A percentile compares a stretch with the other conserved stretches of the same genome.
Evolutionary conservation across 805 yeast genomes (phyloP).

Genomic region (Cyberlindnera samutprakarnensis): DNA sequence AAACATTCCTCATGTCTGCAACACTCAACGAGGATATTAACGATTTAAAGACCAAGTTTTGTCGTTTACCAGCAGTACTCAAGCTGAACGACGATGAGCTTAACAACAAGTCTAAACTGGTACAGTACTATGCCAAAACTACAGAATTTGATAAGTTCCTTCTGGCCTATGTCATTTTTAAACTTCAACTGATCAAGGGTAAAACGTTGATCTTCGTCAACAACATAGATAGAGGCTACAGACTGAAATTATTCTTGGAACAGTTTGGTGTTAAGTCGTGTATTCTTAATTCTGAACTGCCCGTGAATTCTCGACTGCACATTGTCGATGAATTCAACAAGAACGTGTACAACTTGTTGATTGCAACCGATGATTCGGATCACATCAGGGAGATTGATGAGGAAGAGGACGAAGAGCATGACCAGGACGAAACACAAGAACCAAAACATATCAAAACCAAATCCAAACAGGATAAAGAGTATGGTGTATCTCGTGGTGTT

Average conservation of each 20-base stretch:
- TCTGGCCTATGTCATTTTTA: slow-evolving; percentile 85
- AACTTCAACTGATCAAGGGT: slow-evolving; percentile 81
- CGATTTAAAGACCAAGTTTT: slow-evolving; percentile 65
- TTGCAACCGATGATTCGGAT: slow-evolving; percentile 91
- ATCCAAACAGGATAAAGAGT: slow-evolving; percentile 62
- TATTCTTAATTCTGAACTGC: slow-evolving; percentile 86
- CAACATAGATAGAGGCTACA: slow-evolving; percentile 90
- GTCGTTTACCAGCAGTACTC: slow-evolving; percentile 75
- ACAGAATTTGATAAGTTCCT: slow-evolving; percentile 88
- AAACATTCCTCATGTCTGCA: slow-evolving; percentile 94
- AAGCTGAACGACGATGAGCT: slow-evolving; percentile 68
- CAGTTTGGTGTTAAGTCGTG: slow-evolving; percentile 91
- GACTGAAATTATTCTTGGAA: slow-evolving; percentile 82
- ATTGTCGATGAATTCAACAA: slow-evolving; percentile 94
- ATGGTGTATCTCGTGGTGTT: slow-evolving; percentile 94
- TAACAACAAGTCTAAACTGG: slow-evolving; percentile 46
- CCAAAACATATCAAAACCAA: slow-evolving; percentile 22
- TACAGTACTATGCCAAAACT: slow-evolving; percentile 82
- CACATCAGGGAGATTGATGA: slow-evolving; percentile 44
- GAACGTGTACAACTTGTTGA: slow-evolving; percentile 75
- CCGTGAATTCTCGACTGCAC: slow-evolving; percentile 86
- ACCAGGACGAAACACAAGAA: slow-evolving; percentile 8
- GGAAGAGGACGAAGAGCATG: slow-evolving; percentile 30
- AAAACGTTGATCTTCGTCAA: slow-evolving; percentile 88
- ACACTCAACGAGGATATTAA: slow-evolving; percentile 85